These are phyloP conservation scores for Backusella macrospora DNA, from an alignment of 192 early-diverging fungal genomes.

Conservation along the genomic window DNA sequence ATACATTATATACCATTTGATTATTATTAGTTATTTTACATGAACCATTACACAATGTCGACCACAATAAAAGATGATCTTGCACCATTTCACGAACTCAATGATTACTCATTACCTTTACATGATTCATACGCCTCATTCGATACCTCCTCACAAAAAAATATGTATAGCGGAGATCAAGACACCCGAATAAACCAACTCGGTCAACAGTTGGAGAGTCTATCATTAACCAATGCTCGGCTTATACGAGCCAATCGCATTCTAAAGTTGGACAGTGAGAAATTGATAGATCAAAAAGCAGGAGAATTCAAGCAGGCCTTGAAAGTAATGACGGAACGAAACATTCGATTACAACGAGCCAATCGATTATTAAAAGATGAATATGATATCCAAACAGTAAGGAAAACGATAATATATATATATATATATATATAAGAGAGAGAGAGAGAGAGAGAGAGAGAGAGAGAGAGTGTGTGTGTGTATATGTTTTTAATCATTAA, in stretches of 20 bases:
- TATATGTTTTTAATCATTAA: no score
- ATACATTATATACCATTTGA: neutral
- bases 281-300: conserved; percentile 36
- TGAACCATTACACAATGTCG: conserved; percentile 15
- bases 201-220: conserved; percentile 35
- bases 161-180: conserved; percentile 30
- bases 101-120: conserved; percentile 43
- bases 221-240: conserved; percentile 39
- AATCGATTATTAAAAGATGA: conserved; percentile 37
- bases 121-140: conserved; percentile 22
- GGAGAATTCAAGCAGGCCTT: conserved; percentile 36
- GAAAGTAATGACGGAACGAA: conserved; percentile 19
- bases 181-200: conserved; percentile 36
- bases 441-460: neutral
- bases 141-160: conserved; percentile 18
- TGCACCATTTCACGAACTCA: conserved; percentile 34
- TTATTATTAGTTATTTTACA: neutral
- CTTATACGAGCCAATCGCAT: conserved; percentile 39
- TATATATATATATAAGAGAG: neutral
- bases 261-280: conserved; percentile 36
- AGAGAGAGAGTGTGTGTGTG: no score
- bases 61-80: conserved; percentile 22
- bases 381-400: conserved; percentile 24
- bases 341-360: conserved; percentile 37
- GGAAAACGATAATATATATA: neutral